Evolutionary conservation across 2,329 filamentous ascomycete species (phyloP).

Genomic region (Fusarium protoensiforme): DNA sequence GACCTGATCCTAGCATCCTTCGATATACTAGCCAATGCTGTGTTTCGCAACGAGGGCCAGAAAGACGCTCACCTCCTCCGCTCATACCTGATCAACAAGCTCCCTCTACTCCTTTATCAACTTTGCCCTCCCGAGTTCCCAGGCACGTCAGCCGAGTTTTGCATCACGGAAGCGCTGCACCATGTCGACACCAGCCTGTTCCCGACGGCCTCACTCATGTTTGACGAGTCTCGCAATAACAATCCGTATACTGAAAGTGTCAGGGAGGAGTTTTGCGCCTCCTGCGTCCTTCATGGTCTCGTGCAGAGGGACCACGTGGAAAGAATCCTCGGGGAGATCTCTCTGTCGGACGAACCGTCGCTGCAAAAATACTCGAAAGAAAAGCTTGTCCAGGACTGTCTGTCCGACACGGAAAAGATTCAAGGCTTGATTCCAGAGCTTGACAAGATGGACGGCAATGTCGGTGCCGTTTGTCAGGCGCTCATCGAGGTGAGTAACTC

Average conservation of each 20-base stretch:
- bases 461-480: constrained; percentile 84
- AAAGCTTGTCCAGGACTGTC: constrained; percentile 80
- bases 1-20: constrained; percentile 91
- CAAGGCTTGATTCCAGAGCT: constrained; percentile 83
- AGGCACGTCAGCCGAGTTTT: constrained; percentile 78
- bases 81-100: constrained; percentile 83
- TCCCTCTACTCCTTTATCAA: constrained; percentile 65
- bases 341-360: constrained; percentile 80
- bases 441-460: constrained; percentile 91
- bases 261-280: constrained; percentile 83
- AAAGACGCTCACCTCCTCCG: constrained; percentile 78
- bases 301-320: constrained; percentile 83
- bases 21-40: constrained; percentile 87
- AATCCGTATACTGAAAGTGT: constrained; percentile 69
- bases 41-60: constrained; percentile 71
- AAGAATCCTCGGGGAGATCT: constrained; percentile 83
- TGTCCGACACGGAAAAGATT: constrained; percentile 78
- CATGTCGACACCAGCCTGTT: constrained; percentile 86
- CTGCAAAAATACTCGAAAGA: constrained; percentile 82
- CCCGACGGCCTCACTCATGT: constrained; percentile 68
- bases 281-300: constrained; percentile 89
- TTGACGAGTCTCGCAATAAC: constrained; percentile 67
- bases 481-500: constrained; percentile 70
- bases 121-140: constrained; percentile 74
- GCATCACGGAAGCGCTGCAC: constrained; percentile 77